These are phyloP conservation scores for Trapa bicornis DNA, from an alignment of 345 rosid genomes.

Conservation along the genomic window DNA sequence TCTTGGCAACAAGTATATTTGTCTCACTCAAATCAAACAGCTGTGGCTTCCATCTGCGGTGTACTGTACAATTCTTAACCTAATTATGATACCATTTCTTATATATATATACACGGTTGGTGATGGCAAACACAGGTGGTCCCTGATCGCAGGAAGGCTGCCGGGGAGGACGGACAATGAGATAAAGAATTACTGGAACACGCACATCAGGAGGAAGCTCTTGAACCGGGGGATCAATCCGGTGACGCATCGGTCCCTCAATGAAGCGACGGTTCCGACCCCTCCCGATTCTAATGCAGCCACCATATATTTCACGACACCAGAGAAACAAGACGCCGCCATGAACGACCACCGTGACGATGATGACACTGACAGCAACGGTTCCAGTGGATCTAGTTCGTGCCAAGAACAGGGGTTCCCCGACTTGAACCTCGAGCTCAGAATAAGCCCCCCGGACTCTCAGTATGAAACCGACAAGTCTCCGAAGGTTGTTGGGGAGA, in stretches of 20 bases:
- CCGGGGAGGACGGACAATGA: constrained; percentile 74
- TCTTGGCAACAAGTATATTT: constrained; percentile 62
- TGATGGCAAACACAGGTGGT: constrained; percentile 38
- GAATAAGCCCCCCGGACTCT: constrained; percentile 62
- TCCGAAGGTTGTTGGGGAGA: constrained; percentile 14
- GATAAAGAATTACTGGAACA: constrained; percentile 73
- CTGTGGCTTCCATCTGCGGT: too few species aligned
- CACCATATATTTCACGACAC: constrained; percentile 26
- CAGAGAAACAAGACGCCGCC: background rate
- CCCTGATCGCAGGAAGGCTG: constrained; percentile 57
- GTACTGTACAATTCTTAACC: too few species aligned
- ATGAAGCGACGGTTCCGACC: constrained; percentile 21
- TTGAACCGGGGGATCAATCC: constrained; percentile 60
- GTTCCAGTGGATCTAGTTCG: background rate
- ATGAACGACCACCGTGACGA: constrained; percentile 6
- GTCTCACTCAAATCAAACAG: too few species aligned
- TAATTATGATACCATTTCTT: too few species aligned
- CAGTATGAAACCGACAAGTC: constrained; percentile 7
- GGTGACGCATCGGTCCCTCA: constrained; percentile 42
- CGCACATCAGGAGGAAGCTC: constrained; percentile 58
- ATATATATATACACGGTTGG: too few species aligned
- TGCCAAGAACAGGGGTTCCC: constrained; percentile 25
- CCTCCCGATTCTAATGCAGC: constrained; percentile 5
- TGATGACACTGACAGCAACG: background rate
- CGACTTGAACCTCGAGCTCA: constrained; percentile 80